Percentiles rank a stretch among this genome's conserved stretches.
Evolutionary conservation across 768 basidiomycete genomes (phyloP).

Genomic region (Boletus reticuloceps): DNA sequence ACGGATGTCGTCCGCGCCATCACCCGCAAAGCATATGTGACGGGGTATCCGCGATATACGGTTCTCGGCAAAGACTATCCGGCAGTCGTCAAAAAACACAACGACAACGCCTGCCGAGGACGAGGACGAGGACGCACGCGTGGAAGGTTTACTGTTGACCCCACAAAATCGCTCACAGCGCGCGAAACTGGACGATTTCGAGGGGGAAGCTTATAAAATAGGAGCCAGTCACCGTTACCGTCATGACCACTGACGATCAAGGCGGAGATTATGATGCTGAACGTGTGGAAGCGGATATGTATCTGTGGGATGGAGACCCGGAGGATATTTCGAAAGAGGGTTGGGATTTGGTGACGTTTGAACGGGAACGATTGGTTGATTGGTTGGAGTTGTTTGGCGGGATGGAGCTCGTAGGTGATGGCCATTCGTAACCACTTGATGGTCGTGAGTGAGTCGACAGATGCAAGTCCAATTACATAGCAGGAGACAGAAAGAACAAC

Average conservation of each 20-base stretch:
- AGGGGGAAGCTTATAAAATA: background rate
- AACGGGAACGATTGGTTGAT: background rate
- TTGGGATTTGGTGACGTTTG: background rate
- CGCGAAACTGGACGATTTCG: background rate
- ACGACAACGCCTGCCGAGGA: no score
- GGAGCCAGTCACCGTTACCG: background rate
- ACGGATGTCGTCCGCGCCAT: background rate
- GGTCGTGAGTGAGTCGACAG: no score
- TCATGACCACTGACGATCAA: background rate
- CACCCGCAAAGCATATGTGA: background rate
- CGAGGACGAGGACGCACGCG: background rate
- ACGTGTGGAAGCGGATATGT: background rate
- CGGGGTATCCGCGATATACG: background rate
- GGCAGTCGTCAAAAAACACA: background rate
- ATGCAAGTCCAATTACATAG: no score
- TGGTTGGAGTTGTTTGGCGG: background rate
- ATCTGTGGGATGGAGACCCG: background rate
- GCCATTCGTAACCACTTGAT: no score
- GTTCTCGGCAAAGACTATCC: conserved; percentile 1
- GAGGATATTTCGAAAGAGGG: background rate
- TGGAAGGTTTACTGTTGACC: background rate
- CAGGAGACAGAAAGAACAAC: no score
- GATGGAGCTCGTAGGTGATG: background rate
- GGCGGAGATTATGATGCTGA: background rate
- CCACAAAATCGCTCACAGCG: background rate